Evolutionary conservation across 75 land plant genomes (phyloP).

Genomic region (Selaginella tamariscina): DNA sequence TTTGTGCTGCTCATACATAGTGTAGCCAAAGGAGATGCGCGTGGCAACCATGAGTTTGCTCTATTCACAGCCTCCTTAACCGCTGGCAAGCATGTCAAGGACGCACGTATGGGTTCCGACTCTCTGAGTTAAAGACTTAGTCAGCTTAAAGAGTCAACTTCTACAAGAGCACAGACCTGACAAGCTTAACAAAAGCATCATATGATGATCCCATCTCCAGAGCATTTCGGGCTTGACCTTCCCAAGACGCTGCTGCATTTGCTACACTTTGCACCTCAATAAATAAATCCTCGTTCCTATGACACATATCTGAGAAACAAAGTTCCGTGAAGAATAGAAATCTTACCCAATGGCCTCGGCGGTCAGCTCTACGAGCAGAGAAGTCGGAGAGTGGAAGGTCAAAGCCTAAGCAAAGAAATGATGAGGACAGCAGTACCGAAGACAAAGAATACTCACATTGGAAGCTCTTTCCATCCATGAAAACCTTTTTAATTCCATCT

Average conservation of each 20-base stretch:
- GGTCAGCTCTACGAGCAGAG: background rate
- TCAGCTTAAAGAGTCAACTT: background rate
- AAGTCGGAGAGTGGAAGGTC: background rate
- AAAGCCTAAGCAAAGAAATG: background rate
- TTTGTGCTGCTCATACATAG: background rate
- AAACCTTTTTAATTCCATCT: constrained; percentile 12
- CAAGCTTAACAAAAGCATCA: constrained; percentile 9
- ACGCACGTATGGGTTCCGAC: constrained; percentile 9
- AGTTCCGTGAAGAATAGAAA: background rate
- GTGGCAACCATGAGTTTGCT: constrained; percentile 17
- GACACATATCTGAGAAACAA: background rate
- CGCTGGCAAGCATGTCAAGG: constrained; percentile 7
- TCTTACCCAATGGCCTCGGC: background rate
- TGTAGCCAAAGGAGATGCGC: background rate
- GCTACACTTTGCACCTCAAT: constrained; percentile 14
- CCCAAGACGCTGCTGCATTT: constrained; percentile 16
- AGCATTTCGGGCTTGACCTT: constrained; percentile 14
- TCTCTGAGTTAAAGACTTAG: too few species aligned
- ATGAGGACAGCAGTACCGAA: background rate
- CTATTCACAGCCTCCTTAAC: background rate
- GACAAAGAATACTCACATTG: constrained; percentile 1
- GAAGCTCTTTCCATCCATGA: constrained; percentile 20
- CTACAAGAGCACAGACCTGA: constrained; percentile 1
- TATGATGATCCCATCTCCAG: constrained; percentile 17
- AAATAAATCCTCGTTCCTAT: constrained; percentile 4